Evolutionary conservation across 148 eudicot genomes (phyloP), one percentile per base, ranked within the genome.

Genomic region (Polygonum maritimum): DNA sequence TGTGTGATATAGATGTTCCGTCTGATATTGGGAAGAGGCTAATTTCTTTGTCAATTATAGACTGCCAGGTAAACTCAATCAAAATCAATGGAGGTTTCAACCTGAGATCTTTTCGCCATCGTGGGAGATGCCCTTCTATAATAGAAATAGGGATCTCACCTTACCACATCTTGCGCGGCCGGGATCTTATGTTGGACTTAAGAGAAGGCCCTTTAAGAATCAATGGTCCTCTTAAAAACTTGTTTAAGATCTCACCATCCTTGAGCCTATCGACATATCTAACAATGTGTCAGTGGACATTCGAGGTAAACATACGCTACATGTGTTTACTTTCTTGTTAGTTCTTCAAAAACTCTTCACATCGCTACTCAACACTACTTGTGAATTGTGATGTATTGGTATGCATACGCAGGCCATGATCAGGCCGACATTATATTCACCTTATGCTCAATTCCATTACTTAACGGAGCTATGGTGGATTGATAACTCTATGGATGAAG

Each of bases 161-260:
- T 41, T 3, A 5, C 7, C 3, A 31, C 11, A 0, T 0, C 51
- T n/a, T n/a, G n/a, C n/a, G n/a, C n/a, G 5, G 69, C 1, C 35
- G 35, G 31, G 41, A 39, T 39, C 6, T 39, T 39, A 67, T 77
- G 74, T 73, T 77, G n/a, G 79, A 77, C 41, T 77, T 77, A 9
- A 67, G 79, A 52, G 62, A 44, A 48, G 74, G 63, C 40, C 74
- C 74, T 48, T 40, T 38, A 6, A 21, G 18, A 36, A 38, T 65
- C 2, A 26, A 48, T 44, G 35, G 7, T 69, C 36, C 39, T 18
- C 31, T 31, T 33, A 22, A 12, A 7, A 10, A 13, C 5, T 69
- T 51, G 15, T 73, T 26, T 7, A 35, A 35, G 9, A 2, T 48
- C 9, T 22, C 48, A 2, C 38, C 33, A 26, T 21, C 16, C 7